Base-by-base conservation (phyloP, 176 grass and related monocot genomes). In the Rhynchospora breviuscula region DNA sequence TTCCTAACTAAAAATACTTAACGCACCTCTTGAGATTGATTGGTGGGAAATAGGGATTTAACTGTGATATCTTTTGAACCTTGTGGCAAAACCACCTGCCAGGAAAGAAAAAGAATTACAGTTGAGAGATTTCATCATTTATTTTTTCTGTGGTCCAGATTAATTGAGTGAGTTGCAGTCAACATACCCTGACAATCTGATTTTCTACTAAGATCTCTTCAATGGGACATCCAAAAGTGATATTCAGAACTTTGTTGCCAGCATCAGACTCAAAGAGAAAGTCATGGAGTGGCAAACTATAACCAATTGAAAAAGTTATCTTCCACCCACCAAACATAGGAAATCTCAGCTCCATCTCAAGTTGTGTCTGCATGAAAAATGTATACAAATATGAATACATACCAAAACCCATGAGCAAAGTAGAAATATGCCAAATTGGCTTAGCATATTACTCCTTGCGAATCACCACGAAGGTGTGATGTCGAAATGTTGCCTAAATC, bases 401-500 rank as follows among this genome's bases (percentile, higher is more conserved):
- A 54, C 2, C 29, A 17, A 17, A 77, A 14, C 73, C 49, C 54
- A 75, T 25, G 48, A 15, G 19, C 21, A 76, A 76, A 69, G 17
- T 7, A 70, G 60, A 26, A 60, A n/a, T 58, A 12, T 10, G 29
- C 7, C 40, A 0, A 29, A 67, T 18, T 17, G 82, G 31, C 48
- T 59, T 6, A 64, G 67, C n/a, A 43, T 14, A 80, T 65, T 87
- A 95, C 96, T 88, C 90, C 95, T 88, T 84, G 94, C 76, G 93
- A 92, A 88, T 99, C 96, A 89, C 91, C 86, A 93, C 93, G 95
- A 13, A 99, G 69, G 80, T 93, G 89, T 54, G 96, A 99, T 80
- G 96, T 99, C 18, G 96, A 99, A 90, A 99, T 99, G 62, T 99
- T 99, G 75, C 96, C 96, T 2, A 99, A 95, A 89, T 99, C 96